Evolutionary conservation across 2,329 filamentous ascomycete genomes (phyloP).

Genomic region (Alternaria conjuncta): DNA sequence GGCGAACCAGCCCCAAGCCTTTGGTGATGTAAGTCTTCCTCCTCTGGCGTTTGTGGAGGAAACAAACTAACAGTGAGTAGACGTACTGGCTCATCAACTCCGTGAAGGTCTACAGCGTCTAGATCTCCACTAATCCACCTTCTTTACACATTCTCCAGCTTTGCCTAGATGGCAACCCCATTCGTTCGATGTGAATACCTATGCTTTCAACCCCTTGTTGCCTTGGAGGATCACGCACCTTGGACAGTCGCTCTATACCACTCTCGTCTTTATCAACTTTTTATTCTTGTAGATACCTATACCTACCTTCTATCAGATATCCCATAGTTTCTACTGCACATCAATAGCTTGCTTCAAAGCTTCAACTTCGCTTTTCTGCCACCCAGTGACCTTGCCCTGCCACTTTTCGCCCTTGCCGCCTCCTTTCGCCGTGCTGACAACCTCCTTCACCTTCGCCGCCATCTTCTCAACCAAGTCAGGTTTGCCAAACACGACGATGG

Average conservation of each 20-base stretch:
- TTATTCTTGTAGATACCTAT: no score
- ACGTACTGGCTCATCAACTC: conserved; percentile 50
- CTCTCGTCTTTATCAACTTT: no score
- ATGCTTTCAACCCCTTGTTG: no score
- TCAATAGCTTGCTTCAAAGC: conserved; percentile 30
- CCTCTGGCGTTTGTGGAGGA: fast-evolving
- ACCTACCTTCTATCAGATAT: background rate
- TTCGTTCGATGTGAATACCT: background rate
- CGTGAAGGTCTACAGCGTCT: conserved; percentile 48
- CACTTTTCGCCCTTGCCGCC: conserved; percentile 44
- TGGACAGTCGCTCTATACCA: background rate
- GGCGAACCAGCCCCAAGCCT: conserved; percentile 46
- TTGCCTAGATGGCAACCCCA: background rate
- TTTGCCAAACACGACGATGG: conserved; percentile 37
- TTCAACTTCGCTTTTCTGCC: conserved; percentile 43
- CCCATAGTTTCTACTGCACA: conserved; percentile 2
- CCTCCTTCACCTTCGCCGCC: conserved; percentile 31
- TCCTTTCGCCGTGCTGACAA: conserved; percentile 36
- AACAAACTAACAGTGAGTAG: conserved; percentile 22
- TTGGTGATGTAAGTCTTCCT: conserved; percentile 37
- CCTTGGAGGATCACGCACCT: background rate
- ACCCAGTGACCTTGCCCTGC: conserved; percentile 43
- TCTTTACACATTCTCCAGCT: background rate
- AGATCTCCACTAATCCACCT: background rate
- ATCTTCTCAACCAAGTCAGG: conserved; percentile 32